Evolutionary conservation across 2,329 filamentous ascomycete species (phyloP).

Genomic region (Aschersonia sp.): DNA sequence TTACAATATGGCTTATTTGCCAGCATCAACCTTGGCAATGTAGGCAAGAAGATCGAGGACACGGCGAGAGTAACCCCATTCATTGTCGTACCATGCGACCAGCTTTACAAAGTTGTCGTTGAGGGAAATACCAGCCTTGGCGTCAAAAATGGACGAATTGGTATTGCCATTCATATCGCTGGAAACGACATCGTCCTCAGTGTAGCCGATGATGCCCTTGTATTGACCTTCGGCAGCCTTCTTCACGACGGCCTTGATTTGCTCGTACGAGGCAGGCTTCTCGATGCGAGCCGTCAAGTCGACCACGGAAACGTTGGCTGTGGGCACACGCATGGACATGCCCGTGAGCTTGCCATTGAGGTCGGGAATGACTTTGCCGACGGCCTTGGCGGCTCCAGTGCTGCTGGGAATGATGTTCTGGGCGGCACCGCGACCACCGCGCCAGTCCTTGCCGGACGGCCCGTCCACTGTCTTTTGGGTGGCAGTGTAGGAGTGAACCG

Average conservation of each 20-base stretch:
- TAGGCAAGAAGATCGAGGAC: slow-evolving; percentile 70
- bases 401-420: slow-evolving; percentile 99
- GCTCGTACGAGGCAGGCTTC: slow-evolving; percentile 75
- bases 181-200: slow-evolving; percentile 94
- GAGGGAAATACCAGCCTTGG: slow-evolving; percentile 96
- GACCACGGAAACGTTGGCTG: slow-evolving; percentile 97
- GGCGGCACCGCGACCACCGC: slow-evolving; percentile 94
- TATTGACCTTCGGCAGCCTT: slow-evolving; percentile 68
- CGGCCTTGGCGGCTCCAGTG: slow-evolving; percentile 98
- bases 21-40: slow-evolving; percentile 62
- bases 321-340: slow-evolving; percentile 99
- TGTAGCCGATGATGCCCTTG: slow-evolving; percentile 89
- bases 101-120: slow-evolving; percentile 99
- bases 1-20: slow-evolving; percentile 24
- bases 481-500: slow-evolving; percentile 98
- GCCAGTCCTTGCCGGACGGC: slow-evolving; percentile 97
- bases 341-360: slow-evolving; percentile 99
- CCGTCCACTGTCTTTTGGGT: slow-evolving; percentile 99
- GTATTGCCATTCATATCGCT: slow-evolving; percentile 85
- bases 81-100: slow-evolving; percentile 97
- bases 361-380: slow-evolving; percentile 97
- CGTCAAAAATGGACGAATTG: slow-evolving; percentile 96
- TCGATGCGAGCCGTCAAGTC: slow-evolving; percentile 89
- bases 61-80: slow-evolving; percentile 99
- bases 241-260: slow-evolving; percentile 91